Base-by-base conservation (phyloP, 768 basidiomycete genomes). In the Boletus vinaceobasis region DNA sequence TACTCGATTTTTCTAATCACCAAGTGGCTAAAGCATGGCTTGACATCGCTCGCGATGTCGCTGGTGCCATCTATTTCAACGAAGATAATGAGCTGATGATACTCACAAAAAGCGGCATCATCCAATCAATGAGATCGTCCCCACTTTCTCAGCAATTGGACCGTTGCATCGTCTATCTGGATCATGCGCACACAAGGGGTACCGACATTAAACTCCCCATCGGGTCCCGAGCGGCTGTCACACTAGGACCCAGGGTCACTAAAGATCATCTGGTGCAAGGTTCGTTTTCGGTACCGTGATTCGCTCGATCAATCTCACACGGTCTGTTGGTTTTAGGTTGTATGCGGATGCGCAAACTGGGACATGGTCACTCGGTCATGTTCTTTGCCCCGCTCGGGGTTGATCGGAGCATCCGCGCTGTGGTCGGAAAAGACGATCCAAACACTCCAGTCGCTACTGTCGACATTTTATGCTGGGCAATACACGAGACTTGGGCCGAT, bases 1-100 rank as follows among this genome's bases (percentile, higher is more conserved):
- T 83, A 50, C 69, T 83, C 5, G 80, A 83, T 39, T 57, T 77
- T 51, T 62, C 66, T 17, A 83, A 80, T 48, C 26, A 60, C 78
- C n/a, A n/a, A 23, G 47, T 83, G 2, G 77, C 71, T 1, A 27
- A 51, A 17, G 43, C 57, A 6, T 83, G 81, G 82, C 69, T 83
- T 2, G 26, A 45, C 14, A 50, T 60, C 32, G 46, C 43, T 19
- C 13, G 8, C 0, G 47, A 53, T 17, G 43, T 48, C 3, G 31
- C 31, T 38, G 68, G 60, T 0, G 71, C 68, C 1, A 49, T 71
- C 19, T 69, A 71, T 51, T 65, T 72, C 33, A 43, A 59, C 13
- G 59, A 64, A 3, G 15, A 55, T 1, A 72, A 75, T 17, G 66
- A 73, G 21, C 27, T 72, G n/a, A 52, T 40, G 2, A 64, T 75